Conservation (phyloP, 345 rosid genomes). For the Kernera saxatilis region DNA sequence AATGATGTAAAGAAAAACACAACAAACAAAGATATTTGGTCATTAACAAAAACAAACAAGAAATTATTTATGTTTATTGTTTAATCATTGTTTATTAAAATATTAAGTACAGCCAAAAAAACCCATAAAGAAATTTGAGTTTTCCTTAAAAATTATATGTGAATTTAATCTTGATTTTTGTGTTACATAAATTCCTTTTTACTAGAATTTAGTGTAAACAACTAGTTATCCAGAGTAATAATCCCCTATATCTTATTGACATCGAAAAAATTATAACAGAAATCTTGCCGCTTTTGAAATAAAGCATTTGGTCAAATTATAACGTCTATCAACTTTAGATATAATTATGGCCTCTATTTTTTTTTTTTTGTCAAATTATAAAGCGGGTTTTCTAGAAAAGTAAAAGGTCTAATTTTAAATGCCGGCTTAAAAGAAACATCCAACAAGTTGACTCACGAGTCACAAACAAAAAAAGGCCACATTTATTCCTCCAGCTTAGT, state of each 20-base stretch:
- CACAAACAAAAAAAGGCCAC: background rate
- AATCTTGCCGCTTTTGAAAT: background rate
- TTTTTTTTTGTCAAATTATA: background rate
- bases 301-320: constrained; percentile 11
- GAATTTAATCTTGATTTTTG: background rate
- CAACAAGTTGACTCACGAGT: constrained; percentile 21
- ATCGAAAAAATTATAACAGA: background rate
- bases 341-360: background rate
- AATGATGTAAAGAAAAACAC: background rate
- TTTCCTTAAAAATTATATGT: background rate
- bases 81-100: background rate
- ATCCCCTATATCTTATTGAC: background rate
- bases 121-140: background rate
- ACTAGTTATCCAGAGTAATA: background rate
- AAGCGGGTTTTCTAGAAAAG: constrained; percentile 17
- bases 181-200: background rate
- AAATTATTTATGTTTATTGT: too few species aligned
- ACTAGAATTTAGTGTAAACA: background rate
- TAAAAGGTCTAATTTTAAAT: constrained; percentile 6
- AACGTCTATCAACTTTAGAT: constrained; percentile 17
- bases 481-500: background rate
- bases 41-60: too few species aligned
- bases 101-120: background rate
- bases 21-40: background rate
- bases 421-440: constrained; percentile 26